A percentile compares a stretch with the other conserved stretches of the same genome.
These are phyloP conservation scores for Cladophialophora exuberans DNA, from an alignment of 2,329 filamentous ascomycete species.

Conservation along the genomic window DNA sequence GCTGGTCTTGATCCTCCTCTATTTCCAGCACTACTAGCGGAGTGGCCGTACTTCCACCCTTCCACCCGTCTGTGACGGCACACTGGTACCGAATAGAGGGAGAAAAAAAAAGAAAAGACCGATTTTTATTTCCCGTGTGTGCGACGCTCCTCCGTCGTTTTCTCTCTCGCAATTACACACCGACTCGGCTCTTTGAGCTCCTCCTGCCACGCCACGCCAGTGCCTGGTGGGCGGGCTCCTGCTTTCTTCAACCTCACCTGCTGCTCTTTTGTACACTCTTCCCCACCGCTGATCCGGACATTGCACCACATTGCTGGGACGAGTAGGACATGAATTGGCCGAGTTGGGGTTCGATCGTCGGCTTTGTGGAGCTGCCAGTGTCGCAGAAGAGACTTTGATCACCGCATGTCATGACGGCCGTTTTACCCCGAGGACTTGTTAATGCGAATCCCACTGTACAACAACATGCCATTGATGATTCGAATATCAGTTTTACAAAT, in stretches of 20 bases:
- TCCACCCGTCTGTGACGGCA: conserved; percentile 15
- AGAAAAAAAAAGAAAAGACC: conserved; percentile 9
- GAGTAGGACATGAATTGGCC: conserved; percentile 24
- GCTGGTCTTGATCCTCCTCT: too few relatives aligned
- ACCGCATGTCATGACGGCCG: conserved; percentile 30
- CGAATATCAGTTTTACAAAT: conserved; percentile 12
- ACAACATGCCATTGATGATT: conserved; percentile 16
- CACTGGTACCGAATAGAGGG: too few relatives aligned
- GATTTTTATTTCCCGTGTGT: conserved; percentile 1
- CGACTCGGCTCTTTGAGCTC: conserved; percentile 14
- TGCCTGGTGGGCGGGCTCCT: conserved; percentile 8
- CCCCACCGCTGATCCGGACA: background rate
- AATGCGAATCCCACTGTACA: conserved; percentile 18
- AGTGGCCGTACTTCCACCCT: background rate
- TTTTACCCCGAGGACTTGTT: conserved; percentile 25
- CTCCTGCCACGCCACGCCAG: background rate
- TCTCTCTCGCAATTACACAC: conserved; percentile 3
- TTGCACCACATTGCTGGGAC: background rate
- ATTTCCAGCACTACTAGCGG: conserved; percentile 9
- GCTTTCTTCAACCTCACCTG: background rate
- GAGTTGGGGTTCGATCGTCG: conserved; percentile 11
- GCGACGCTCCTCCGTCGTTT: background rate
- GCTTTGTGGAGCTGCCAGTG: conserved; percentile 21
- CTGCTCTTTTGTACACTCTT: background rate
- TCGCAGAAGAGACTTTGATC: conserved; percentile 12